Conservation (phyloP, 352 stramenopile genomes). For the Globisporangium alternatum region DNA sequence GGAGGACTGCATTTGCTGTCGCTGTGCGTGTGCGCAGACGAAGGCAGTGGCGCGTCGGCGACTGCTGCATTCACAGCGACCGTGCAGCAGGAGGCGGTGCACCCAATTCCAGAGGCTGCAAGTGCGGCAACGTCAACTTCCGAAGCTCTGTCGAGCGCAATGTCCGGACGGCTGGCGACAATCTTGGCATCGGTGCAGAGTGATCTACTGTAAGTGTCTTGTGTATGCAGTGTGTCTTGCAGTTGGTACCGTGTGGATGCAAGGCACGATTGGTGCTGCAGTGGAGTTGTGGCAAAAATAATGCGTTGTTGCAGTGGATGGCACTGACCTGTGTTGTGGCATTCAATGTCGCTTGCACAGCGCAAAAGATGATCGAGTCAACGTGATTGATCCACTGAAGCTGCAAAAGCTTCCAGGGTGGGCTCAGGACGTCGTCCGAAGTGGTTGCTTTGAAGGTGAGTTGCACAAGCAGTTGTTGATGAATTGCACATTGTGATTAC, state of each 20-base stretch:
- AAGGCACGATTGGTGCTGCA: background rate
- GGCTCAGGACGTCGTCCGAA: slow-evolving; percentile 50
- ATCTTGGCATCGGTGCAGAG: slow-evolving; percentile 35
- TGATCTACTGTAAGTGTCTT: slow-evolving; percentile 34
- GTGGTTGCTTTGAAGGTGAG: slow-evolving; percentile 47
- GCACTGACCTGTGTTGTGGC: background rate
- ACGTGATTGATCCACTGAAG: slow-evolving; percentile 29
- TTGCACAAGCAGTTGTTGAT: background rate
- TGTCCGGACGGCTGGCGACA: slow-evolving; percentile 30
- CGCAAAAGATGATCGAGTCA: background rate
- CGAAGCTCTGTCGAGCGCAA: background rate
- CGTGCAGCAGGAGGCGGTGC: slow-evolving; percentile 16
- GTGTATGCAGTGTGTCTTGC: background rate
- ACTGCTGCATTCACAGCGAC: slow-evolving; percentile 21
- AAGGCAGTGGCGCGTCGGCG: background rate
- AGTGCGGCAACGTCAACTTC: background rate
- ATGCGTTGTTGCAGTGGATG: background rate
- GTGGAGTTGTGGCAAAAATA: background rate
- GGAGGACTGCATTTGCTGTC: slow-evolving; percentile 54
- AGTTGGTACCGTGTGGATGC: background rate
- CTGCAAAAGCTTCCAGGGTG: slow-evolving; percentile 49
- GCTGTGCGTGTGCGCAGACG: slow-evolving; percentile 34
- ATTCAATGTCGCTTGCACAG: background rate
- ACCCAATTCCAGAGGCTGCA: slow-evolving; percentile 8
- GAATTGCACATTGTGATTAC: background rate